Percentiles rank a stretch among this genome's conserved stretches.
These are phyloP conservation scores for Notholithocarpus densiflorus DNA, from an alignment of 306 rosid species.

Conservation along the genomic window DNA sequence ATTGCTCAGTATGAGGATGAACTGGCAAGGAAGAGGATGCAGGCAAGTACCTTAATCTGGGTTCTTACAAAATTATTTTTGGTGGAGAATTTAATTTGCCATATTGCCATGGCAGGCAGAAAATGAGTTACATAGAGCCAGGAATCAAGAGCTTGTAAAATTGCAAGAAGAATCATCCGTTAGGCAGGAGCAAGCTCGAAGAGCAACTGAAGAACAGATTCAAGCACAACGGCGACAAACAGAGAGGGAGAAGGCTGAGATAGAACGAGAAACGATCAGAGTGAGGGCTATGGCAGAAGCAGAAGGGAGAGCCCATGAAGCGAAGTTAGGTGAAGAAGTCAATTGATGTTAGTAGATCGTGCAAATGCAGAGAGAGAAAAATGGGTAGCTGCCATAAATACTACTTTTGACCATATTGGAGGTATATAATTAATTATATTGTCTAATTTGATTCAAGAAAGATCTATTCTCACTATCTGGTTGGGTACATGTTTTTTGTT, in stretches of 20 bases:
- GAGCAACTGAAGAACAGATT: conserved; percentile 92
- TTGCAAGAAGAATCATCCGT: conserved; percentile 93
- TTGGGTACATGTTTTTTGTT: neutral
- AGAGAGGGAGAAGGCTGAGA: conserved; percentile 91
- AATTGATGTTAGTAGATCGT: conserved; percentile 66
- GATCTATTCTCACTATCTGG: neutral
- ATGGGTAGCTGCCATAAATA: conserved; percentile 93
- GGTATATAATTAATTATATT: conserved; percentile 45
- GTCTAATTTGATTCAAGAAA: neutral
- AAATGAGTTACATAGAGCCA: conserved; percentile 75
- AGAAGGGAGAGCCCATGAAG: conserved; percentile 91
- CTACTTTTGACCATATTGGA: conserved; percentile 97
- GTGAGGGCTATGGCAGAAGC: conserved; percentile 93
- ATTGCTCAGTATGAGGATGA: conserved; percentile 93
- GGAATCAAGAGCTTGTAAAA: conserved; percentile 94
- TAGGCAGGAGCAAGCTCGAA: conserved; percentile 86
- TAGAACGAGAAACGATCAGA: conserved; percentile 88
- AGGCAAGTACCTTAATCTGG: conserved; percentile 37
- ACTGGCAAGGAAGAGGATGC: conserved; percentile 89
- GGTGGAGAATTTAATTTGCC: neutral
- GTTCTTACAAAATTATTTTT: neutral
- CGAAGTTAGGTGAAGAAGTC: conserved; percentile 85
- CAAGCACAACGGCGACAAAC: conserved; percentile 89
- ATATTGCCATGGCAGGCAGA: conserved; percentile 56
- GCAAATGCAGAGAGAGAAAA: conserved; percentile 95